phyloP scores from a whole-genome alignment of 805 yeast genomes.

The Yarrowia sp. region DNA sequence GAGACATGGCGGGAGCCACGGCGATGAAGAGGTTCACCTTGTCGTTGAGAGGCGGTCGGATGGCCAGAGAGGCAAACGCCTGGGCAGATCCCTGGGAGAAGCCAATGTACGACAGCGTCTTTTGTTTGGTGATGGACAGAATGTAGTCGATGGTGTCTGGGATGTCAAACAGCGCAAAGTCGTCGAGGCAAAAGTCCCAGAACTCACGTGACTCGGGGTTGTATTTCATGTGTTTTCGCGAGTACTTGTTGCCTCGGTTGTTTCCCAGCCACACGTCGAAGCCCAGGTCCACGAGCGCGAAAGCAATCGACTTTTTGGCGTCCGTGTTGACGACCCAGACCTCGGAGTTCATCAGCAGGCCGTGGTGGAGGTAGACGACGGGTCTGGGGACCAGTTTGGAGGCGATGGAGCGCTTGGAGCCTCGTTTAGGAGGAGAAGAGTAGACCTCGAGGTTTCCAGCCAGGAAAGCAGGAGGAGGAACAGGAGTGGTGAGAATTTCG shows the following conservation, averaged over 20 bases:
- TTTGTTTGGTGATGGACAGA: constrained; percentile 57
- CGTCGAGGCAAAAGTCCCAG: constrained; percentile 93
- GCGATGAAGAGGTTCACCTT: constrained; percentile 70
- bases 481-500: not conserved
- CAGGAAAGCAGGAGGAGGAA: constrained; percentile 9
- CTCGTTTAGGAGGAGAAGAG: constrained; percentile 14
- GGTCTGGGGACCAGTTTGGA: constrained; percentile 43
- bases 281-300: constrained; percentile 76
- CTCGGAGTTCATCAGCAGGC: constrained; percentile 87
- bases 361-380: constrained; percentile 88
- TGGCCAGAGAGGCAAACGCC: constrained; percentile 80
- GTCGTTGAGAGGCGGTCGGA: constrained; percentile 65
- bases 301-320: constrained; percentile 68
- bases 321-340: constrained; percentile 67
- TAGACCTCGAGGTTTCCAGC: constrained; percentile 4
- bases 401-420: constrained; percentile 37
- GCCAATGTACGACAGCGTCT: constrained; percentile 73
- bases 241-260: constrained; percentile 91
- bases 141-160: constrained; percentile 83
- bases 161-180: constrained; percentile 88
- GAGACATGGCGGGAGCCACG: constrained; percentile 93
- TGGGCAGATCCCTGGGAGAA: constrained; percentile 96
- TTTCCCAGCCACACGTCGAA: constrained; percentile 96
- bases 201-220: constrained; percentile 59
- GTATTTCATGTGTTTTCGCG: constrained; percentile 71